phyloP scores from a whole-genome alignment of 495 filamentous ascomycete species.

The Aspergillus indologenus region DNA sequence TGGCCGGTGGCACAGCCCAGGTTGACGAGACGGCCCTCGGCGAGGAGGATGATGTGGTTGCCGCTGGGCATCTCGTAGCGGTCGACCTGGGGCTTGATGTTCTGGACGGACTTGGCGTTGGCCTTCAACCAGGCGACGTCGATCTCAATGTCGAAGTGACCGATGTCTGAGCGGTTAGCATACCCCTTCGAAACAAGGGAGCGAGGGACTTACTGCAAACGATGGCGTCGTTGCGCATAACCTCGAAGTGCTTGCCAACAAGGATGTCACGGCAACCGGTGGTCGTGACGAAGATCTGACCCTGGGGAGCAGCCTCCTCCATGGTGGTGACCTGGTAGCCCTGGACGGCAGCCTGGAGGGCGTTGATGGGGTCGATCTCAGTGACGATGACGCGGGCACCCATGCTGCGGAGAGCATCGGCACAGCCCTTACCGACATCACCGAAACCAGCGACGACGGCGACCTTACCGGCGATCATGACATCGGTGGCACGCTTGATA shows the following conservation, averaged over 20 bases:
- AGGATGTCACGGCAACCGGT: conserved; percentile 99
- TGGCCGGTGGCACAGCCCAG: conserved; percentile 97
- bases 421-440: conserved; percentile 99
- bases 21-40: conserved; percentile 98
- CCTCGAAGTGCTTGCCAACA: conserved; percentile 86
- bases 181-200: background rate
- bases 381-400: conserved; percentile 96
- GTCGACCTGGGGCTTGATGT: conserved; percentile 99
- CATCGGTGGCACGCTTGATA: conserved; percentile 99
- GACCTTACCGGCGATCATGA: conserved; percentile 99
- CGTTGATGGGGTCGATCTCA: conserved; percentile 99
- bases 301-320: conserved; percentile 83
- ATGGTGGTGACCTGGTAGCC: conserved; percentile 96
- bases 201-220: conserved; percentile 79
- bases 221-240: conserved; percentile 97
- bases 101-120: conserved; percentile 86
- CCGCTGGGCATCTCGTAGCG: conserved; percentile 92
- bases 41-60: conserved; percentile 95
- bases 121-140: conserved; percentile 99
- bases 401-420: conserved; percentile 91
- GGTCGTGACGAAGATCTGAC: conserved; percentile 99
- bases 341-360: conserved; percentile 95
- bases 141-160: conserved; percentile 99
- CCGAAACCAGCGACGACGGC: conserved; percentile 96
- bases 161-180: conserved; percentile 67